Conservation (phyloP, 148 eudicot species). For the Dysphania ambrosioides region DNA sequence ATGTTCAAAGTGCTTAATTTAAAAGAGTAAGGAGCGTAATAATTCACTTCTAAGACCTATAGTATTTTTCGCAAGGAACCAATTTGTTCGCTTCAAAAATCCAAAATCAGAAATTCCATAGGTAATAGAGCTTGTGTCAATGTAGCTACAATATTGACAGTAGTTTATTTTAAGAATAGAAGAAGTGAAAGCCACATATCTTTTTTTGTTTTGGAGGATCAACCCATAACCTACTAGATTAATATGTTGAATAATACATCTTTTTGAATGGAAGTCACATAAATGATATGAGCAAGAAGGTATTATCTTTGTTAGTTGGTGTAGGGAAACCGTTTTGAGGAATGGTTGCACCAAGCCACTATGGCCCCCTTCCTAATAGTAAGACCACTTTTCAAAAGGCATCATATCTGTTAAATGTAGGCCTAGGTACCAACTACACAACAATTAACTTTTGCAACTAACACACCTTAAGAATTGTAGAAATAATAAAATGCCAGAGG, state of each 20-base stretch:
- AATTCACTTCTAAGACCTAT: slow-evolving; percentile 18
- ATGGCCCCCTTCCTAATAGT: too few species aligned
- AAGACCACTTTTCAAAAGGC: too few species aligned
- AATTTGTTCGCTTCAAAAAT: slow-evolving; percentile 15
- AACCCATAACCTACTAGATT: too few species aligned
- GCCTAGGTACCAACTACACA: neutral
- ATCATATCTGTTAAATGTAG: too few species aligned
- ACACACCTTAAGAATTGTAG: neutral
- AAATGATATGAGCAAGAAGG: too few species aligned
- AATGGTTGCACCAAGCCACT: too few species aligned
- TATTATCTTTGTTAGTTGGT: too few species aligned
- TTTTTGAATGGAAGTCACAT: too few species aligned
- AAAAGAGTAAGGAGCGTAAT: neutral
- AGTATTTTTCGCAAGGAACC: slow-evolving; percentile 13
- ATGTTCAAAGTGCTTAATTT: neutral
- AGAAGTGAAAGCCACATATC: neutral
- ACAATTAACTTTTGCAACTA: neutral
- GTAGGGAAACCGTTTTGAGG: too few species aligned
- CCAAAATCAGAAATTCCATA: slow-evolving; percentile 17
- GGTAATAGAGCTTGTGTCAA: slow-evolving; percentile 21
- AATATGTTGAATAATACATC: too few species aligned
- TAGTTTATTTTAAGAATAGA: neutral
- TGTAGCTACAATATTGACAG: slow-evolving; percentile 9
- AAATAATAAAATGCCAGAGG: neutral
- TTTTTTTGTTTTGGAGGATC: too few species aligned